Conservation (phyloP, 2,329 filamentous ascomycete genomes). For the Fusarium goolgardi region DNA sequence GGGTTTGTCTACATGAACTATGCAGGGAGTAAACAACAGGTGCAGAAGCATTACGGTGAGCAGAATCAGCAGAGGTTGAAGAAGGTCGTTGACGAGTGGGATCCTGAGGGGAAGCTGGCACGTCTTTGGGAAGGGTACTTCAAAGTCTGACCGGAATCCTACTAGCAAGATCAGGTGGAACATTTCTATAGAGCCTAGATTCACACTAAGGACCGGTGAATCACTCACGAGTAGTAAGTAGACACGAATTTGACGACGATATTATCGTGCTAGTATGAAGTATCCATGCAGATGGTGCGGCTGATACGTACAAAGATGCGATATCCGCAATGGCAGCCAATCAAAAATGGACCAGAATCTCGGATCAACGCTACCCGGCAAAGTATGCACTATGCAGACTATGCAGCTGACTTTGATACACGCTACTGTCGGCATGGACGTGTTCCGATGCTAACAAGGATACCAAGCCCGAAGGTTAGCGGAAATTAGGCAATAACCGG, state of each 20-base stretch:
- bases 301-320: background rate
- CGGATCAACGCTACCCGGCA: background rate
- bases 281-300: background rate
- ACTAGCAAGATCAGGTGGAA: background rate
- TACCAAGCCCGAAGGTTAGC: background rate
- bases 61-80: slow-evolving; percentile 52
- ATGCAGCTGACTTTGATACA: background rate
- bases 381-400: background rate
- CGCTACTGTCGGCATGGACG: background rate
- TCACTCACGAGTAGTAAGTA: background rate
- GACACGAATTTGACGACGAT: background rate
- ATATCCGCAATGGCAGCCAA: background rate
- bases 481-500: background rate
- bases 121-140: slow-evolving; percentile 55
- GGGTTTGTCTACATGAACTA: slow-evolving; percentile 61
- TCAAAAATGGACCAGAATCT: background rate
- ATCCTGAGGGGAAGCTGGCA: slow-evolving; percentile 53
- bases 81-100: slow-evolving; percentile 52
- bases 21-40: slow-evolving; percentile 55
- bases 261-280: background rate
- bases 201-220: background rate
- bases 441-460: background rate
- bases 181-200: background rate
- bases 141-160: slow-evolving; percentile 20
- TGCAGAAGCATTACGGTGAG: slow-evolving; percentile 55